Evolutionary conservation across 441 rosid species (phyloP), one percentile per base, ranked within the genome.

Genomic region (Croton laevigatus): DNA sequence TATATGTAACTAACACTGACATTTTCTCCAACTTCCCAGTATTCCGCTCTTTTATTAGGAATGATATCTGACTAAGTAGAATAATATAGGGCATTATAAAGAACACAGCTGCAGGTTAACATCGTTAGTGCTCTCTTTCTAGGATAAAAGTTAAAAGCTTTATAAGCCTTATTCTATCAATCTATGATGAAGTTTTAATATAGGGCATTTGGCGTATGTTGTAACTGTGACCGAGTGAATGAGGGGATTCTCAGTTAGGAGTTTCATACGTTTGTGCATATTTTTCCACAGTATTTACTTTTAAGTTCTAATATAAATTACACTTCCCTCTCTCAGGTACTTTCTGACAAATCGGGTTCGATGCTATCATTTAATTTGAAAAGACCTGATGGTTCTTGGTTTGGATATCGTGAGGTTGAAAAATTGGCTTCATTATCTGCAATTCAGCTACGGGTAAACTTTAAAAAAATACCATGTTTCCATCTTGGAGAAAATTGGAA

Each of bases 341-440:
- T 83, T 73, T 67, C 62, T 71, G 74, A 71, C 73, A 84, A 82
- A 53, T 79, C 83, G 5, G 91, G 99, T 63, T 83, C 99, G 48
- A 81, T 80, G 40, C 82, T 94, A 58, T 68, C 99, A 67, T 94
- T 94, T 82, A 94, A 92, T 79, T 81, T 94, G 83, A 90, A 85
- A 82, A 90, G 98, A 77, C 81, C 93, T 53, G 97, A 89, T 84
- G 98, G 91, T 34, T 88, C 97, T 70, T 94, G 99, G 99, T 86
- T 87, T 85, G 99, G 99, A 62, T 86, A 88, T 79, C 83, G 85
- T 71, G 99, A 94, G 81, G 98, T 92, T 82, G 99, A 94, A 79
- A 94, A 94, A 72, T 82, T 94, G 82, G 97, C 99, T 78, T 89
- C 99, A 54, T 80, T 94, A 68, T 88, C 93, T 74, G 90, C 96